These are phyloP conservation scores for Candida mesenterica DNA, from an alignment of 1,139 yeast genomes.

Conservation along the genomic window DNA sequence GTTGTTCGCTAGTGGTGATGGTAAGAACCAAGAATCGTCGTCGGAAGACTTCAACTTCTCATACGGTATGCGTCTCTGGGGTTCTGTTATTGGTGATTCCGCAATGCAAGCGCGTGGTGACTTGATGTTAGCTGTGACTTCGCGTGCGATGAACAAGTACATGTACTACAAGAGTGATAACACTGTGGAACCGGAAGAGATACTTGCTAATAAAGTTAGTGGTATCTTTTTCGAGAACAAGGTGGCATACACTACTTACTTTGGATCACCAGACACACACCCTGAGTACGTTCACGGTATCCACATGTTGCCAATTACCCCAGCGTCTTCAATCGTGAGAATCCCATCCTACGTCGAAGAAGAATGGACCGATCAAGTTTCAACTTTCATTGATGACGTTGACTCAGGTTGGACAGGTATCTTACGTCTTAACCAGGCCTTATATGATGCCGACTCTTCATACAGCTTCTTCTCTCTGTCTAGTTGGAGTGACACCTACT, in stretches of 20 bases:
- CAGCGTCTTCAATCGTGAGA: constrained; percentile 77
- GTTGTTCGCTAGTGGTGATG: constrained; percentile 65
- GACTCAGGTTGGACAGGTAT: constrained; percentile 89
- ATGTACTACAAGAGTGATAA: constrained; percentile 59
- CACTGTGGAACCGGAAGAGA: constrained; percentile 54
- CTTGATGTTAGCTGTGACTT: constrained; percentile 66
- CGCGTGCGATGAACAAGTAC: constrained; percentile 62
- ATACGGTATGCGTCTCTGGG: constrained; percentile 84
- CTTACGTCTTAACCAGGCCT: constrained; percentile 72
- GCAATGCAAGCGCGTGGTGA: constrained; percentile 79
- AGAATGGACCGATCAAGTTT: constrained; percentile 70
- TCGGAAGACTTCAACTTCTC: constrained; percentile 81
- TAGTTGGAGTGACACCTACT: constrained; percentile 47
- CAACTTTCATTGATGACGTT: constrained; percentile 50
- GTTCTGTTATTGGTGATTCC: constrained; percentile 62
- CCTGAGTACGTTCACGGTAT: constrained; percentile 90
- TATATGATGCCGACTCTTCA: constrained; percentile 64
- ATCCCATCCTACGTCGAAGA: constrained; percentile 65
- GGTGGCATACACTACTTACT: constrained; percentile 87
- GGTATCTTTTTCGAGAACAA: constrained; percentile 87
- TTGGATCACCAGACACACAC: constrained; percentile 49
- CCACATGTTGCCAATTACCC: constrained; percentile 90
- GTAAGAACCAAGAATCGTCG: constrained; percentile 77
- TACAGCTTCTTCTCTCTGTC: constrained; percentile 64
- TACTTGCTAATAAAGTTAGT: constrained; percentile 63